Percentiles rank a stretch among this genome's conserved stretches.
These are phyloP conservation scores for Andrographis paniculata DNA, from an alignment of 305 asterid genomes.

Conservation along the genomic window DNA sequence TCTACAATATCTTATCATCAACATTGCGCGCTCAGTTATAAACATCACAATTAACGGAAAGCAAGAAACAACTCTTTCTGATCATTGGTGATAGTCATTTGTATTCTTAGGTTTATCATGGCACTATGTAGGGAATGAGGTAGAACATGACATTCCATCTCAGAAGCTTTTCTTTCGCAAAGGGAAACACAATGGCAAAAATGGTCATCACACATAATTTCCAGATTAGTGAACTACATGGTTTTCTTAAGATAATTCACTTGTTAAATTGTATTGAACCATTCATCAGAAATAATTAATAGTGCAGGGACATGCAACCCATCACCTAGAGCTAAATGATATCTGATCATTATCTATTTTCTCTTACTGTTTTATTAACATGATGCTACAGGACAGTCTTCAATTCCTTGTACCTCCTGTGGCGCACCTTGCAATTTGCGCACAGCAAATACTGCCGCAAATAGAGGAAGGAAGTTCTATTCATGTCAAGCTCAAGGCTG, in stretches of 20 bases:
- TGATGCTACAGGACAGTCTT: slow-evolving; percentile 56
- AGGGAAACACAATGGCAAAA: slow-evolving; percentile 7
- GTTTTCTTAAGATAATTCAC: too few relatives aligned
- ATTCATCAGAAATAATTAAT: too few relatives aligned
- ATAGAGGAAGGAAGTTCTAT: slow-evolving; percentile 91
- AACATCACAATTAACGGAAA: not conserved
- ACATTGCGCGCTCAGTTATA: not conserved
- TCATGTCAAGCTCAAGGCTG: slow-evolving; percentile 78
- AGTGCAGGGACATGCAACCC: not conserved
- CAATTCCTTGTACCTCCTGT: slow-evolving; percentile 67
- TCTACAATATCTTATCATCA: not conserved
- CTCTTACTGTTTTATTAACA: slow-evolving; percentile 7
- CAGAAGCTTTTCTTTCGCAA: slow-evolving; percentile 1
- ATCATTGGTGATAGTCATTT: not conserved
- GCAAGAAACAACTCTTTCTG: not conserved
- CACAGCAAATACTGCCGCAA: slow-evolving; percentile 77
- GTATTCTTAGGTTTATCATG: slow-evolving; percentile 7
- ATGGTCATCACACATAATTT: too few relatives aligned
- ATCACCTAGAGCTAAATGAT: slow-evolving; percentile 4
- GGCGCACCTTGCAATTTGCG: slow-evolving; percentile 67
- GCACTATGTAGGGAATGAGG: slow-evolving; percentile 5
- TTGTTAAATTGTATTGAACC: too few relatives aligned
- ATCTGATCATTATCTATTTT: slow-evolving; percentile 10
- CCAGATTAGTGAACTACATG: too few relatives aligned
- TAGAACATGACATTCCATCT: not conserved